A percentile compares a stretch with the other conserved stretches of the same genome.
Conservation (phyloP, 2,329 filamentous ascomycete species). For the Penicillium sp. region DNA sequence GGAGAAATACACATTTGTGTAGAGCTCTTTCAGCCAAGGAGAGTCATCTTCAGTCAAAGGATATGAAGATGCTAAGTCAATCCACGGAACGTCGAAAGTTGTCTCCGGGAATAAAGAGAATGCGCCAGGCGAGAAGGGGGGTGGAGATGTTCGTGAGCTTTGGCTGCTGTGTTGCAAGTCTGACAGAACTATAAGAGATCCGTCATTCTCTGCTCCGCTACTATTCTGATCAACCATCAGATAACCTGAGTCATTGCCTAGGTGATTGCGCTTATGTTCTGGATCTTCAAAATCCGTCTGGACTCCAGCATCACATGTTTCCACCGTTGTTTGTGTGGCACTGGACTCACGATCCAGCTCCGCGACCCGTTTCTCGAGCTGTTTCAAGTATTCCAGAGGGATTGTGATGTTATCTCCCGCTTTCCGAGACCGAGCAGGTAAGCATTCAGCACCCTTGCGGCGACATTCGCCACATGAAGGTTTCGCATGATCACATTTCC, state of each 20-base stretch:
- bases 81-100: slow-evolving; percentile 18
- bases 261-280: neutral
- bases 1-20: slow-evolving; percentile 29
- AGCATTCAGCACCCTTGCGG: slow-evolving; percentile 30
- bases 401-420: slow-evolving; percentile 28
- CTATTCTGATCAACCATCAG: neutral
- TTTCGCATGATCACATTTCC: slow-evolving; percentile 32
- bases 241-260: neutral
- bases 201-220: neutral
- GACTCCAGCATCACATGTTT: slow-evolving; percentile 23
- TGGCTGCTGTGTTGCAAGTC: slow-evolving; percentile 2
- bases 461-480: slow-evolving; percentile 32
- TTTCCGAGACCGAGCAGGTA: slow-evolving; percentile 27
- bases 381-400: slow-evolving; percentile 26
- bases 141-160: neutral
- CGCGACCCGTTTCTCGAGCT: slow-evolving; percentile 24
- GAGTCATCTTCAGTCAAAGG: slow-evolving; percentile 14
- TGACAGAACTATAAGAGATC: slow-evolving; percentile 3
- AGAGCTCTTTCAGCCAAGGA: slow-evolving; percentile 26
- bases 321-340: neutral
- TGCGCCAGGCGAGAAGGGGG: slow-evolving; percentile 8
- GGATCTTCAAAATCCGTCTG: slow-evolving; percentile 22
- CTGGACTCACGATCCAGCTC: slow-evolving; percentile 18
- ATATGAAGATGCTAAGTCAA: slow-evolving; percentile 13
- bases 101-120: slow-evolving; percentile 13